Evolutionary conservation across 495 filamentous ascomycete genomes (phyloP), one percentile per base, ranked within the genome.

Genomic region (Xylaria flabelliformis): DNA sequence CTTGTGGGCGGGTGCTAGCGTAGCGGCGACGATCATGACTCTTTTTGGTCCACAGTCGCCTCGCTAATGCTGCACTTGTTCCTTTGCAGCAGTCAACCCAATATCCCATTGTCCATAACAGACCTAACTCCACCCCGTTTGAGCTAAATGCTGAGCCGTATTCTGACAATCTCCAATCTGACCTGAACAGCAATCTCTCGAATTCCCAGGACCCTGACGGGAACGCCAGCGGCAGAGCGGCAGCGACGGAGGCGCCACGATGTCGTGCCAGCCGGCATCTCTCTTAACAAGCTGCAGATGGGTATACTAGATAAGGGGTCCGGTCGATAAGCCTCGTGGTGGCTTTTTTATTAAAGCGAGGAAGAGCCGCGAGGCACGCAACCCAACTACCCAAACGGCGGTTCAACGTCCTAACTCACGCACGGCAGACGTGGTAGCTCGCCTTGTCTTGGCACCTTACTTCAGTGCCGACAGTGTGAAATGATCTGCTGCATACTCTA

Each of bases 241-340:
- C 29, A 26, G 21, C 50, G n/a, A 59, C 46, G 26, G 44, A 48
- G 24, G 36, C 65, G 36, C 50, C 34, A 56, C 65, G 65, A 44
- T 56, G 65, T n/a, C 41, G 34, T 51, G 2, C 32, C 48, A 44
- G n/a, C 65, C 48, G 29, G 67, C 67, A 62, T 36, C 17, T 44
- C 67, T 24, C 42, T 4, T 2, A 29, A 29, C 26, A 29, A 2
- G 64, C 21, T 41, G 64, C 46, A 53, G 44, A 67, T 34, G 34
- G 46, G 51, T 9, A 29, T 29, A 29, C 26, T 29, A n/a, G 26
- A 50, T 50, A 36, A 62, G 26, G 42, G 51, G 2, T 29, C 2
- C 26, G 26, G 36, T 71, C 69, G 69, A 71, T 71, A 71, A 71
- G 69, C 69, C 69, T 71, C 51, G 69, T 26, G 10, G 69, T 71